Evolutionary conservation across 495 filamentous ascomycete species (phyloP).

Genomic region (Xylaria scruposa): DNA sequence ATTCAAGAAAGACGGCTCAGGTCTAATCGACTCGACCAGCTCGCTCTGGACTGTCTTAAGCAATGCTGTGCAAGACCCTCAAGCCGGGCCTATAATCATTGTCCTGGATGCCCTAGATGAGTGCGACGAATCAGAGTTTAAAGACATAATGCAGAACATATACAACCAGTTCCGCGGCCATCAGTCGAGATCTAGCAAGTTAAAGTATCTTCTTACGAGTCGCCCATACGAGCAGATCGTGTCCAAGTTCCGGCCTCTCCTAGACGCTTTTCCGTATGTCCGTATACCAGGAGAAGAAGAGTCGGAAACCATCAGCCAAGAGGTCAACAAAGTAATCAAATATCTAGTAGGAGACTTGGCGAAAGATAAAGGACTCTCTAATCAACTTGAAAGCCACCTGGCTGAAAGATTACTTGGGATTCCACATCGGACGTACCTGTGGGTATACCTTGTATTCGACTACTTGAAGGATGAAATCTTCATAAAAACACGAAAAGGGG

Average conservation of each 20-base stretch:
- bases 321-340: constrained; percentile 53
- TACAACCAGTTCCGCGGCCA: constrained; percentile 29
- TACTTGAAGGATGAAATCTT: constrained; percentile 29
- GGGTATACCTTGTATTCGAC: constrained; percentile 45
- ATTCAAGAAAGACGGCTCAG: constrained; percentile 34
- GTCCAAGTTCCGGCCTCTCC: constrained; percentile 37
- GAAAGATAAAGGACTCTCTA: constrained; percentile 27
- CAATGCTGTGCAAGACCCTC: constrained; percentile 38
- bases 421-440: constrained; percentile 48
- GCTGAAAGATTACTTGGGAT: constrained; percentile 36
- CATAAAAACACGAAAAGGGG: constrained; percentile 32
- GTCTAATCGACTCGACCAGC: constrained; percentile 41
- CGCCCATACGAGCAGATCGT: constrained; percentile 53
- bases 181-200: constrained; percentile 12
- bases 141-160: constrained; percentile 23
- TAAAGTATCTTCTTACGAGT: constrained; percentile 60
- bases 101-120: constrained; percentile 59
- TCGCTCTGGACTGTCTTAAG: constrained; percentile 53
- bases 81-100: constrained; percentile 55
- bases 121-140: constrained; percentile 34
- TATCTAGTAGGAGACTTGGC: constrained; percentile 38
- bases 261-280: constrained; percentile 40
- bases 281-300: constrained; percentile 50
- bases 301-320: constrained; percentile 46
- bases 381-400: constrained; percentile 31